Evolutionary conservation across 2,329 filamentous ascomycete genomes (phyloP).

Genomic region (Cladosporium sp.): DNA sequence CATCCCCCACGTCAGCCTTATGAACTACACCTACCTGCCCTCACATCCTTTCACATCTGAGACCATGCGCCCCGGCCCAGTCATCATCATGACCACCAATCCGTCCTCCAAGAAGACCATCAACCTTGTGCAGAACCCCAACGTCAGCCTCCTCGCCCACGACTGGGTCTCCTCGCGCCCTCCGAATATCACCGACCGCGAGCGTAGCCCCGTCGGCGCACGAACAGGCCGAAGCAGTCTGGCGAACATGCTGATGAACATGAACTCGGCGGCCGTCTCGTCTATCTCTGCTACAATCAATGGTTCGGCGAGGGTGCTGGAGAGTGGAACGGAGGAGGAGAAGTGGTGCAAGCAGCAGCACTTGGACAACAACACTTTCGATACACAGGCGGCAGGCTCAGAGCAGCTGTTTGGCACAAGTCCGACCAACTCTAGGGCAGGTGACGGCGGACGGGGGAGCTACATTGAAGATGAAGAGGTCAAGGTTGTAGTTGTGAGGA

Average conservation of each 20-base stretch:
- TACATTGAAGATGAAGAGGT: conserved; percentile 81
- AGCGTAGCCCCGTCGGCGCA: conserved; percentile 56
- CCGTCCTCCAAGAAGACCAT: conserved; percentile 72
- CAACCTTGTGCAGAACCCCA: conserved; percentile 78
- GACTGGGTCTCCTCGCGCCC: conserved; percentile 96
- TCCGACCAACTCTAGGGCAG: conserved; percentile 27
- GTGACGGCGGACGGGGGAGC: conserved; percentile 52
- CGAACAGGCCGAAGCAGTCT: conserved; percentile 63
- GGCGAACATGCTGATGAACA: conserved; percentile 76
- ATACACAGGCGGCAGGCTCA: conserved; percentile 16
- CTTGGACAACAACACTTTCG: conserved; percentile 77
- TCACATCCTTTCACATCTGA: conserved; percentile 22
- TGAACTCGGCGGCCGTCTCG: conserved; percentile 83
- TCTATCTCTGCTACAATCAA: conserved; percentile 93
- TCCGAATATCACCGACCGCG: conserved; percentile 52
- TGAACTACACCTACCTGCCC: conserved; percentile 98
- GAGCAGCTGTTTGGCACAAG: conserved; percentile 20
- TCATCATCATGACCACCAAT: conserved; percentile 91
- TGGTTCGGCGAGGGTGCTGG: conserved; percentile 72
- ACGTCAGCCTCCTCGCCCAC: conserved; percentile 91
- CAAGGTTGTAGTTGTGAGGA: conserved; percentile 78
- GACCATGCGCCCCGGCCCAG: conserved; percentile 31
- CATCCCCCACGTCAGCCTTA: conserved; percentile 86
- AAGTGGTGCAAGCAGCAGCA: conserved; percentile 77
- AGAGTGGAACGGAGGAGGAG: conserved; percentile 74